These are phyloP conservation scores for Fraxinus sp. DNA, from an alignment of 305 asterid species.

Conservation along the genomic window DNA sequence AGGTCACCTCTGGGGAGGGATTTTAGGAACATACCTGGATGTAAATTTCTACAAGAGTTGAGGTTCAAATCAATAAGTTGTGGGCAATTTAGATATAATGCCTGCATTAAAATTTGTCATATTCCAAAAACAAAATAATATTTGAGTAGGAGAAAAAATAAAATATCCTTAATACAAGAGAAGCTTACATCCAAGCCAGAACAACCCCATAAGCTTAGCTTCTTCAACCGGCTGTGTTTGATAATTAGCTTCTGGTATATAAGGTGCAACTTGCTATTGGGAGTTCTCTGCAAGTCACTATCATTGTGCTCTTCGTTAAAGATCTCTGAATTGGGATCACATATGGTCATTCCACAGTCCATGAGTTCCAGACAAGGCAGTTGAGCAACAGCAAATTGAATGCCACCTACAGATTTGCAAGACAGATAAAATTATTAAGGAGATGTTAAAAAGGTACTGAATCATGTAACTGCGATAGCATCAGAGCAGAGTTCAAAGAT, in stretches of 20 bases:
- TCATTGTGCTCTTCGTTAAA: slow-evolving; percentile 38
- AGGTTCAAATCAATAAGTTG: slow-evolving; percentile 76
- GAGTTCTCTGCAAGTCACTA: slow-evolving; percentile 42
- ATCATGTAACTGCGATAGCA: not conserved
- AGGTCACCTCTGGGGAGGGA: not conserved
- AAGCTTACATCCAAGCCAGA: slow-evolving; percentile 89
- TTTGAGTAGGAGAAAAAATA: slow-evolving; percentile 1
- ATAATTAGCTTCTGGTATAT: slow-evolving; percentile 84
- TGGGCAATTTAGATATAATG: slow-evolving; percentile 79
- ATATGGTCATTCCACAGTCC: slow-evolving; percentile 96
- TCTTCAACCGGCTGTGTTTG: slow-evolving; percentile 78
- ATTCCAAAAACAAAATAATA: slow-evolving; percentile 24
- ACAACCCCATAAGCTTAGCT: slow-evolving; percentile 98
- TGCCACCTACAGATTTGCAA: slow-evolving; percentile 59
- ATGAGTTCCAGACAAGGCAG: slow-evolving; percentile 74
- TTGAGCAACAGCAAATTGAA: slow-evolving; percentile 93
- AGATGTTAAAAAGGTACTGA: not conserved
- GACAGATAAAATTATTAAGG: not conserved
- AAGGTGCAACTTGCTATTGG: slow-evolving; percentile 57
- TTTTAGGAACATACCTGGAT: slow-evolving; percentile 57
- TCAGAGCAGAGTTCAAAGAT: slow-evolving; percentile 24
- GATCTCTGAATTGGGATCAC: slow-evolving; percentile 53
- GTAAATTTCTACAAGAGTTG: slow-evolving; percentile 77
- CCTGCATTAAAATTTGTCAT: slow-evolving; percentile 50
- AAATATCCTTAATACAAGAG: not conserved